Base-by-base conservation (phyloP, 2,329 filamentous ascomycete genomes). In the Ampelomyces quisqualis region DNA sequence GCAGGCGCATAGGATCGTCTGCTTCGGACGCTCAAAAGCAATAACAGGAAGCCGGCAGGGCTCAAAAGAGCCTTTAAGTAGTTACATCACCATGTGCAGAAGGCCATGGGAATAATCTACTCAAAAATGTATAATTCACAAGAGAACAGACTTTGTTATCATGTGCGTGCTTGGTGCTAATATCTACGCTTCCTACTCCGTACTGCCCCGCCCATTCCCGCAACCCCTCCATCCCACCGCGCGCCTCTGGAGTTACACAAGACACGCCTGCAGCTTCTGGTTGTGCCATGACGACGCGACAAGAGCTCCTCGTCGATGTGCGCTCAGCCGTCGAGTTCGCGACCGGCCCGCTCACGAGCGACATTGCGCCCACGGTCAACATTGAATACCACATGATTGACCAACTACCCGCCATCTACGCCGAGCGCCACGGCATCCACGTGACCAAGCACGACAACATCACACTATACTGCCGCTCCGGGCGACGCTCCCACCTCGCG, bases 391-490 rank as follows among this genome's bases (percentile, higher is more conserved):
- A 62, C 28, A n/a, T 38, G 27, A 68, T 70, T 37, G 49, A 49
- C 23, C 47, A 53, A n/a, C 53, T 69, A 2, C 40, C 58, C 5
- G 14, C 41, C 4, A 44, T 64, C 15, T 54, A 61, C 34, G 43
- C 51, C 1, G 34, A 40, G 24, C 49, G 34, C n/a, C n/a, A n/a
- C 15, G 49, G 53, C 21, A 45, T 59, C 24, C 31, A 39, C 1
- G 49, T 64, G 0, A 7, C 14, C 5, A 65, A 65, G 23, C 34
- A 48, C 7, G 62, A 64, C 21, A 31, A 50, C n/a, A 66, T 70
- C 14, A 66, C 64, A 8, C 47, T 70, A 22, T 70, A 70, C 37
- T 70, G 67, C 34, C 64, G 65, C 9, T 63, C 58, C 3, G 67
- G 67, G 0, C 46, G 67, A 13, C 45, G 67, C 2, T 66, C 61